Percentiles rank a stretch among this genome's conserved stretches.
phyloP scores from a whole-genome alignment of 116 monocot species.

The Cymodocea nodosa region DNA sequence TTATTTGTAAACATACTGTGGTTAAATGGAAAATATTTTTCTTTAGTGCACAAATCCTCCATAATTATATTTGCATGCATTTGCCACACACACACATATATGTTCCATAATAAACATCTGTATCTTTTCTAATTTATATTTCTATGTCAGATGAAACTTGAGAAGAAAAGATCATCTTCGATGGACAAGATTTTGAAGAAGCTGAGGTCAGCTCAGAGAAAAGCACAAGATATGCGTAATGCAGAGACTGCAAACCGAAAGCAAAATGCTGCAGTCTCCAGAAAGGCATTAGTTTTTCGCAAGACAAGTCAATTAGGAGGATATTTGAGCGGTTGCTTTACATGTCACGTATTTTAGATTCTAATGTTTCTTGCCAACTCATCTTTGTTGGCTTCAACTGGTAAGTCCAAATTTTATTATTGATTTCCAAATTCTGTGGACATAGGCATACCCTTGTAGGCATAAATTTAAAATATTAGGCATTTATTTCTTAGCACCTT shows the following conservation, averaged over 20 bases:
- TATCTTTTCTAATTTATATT: neutral
- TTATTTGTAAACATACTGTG: too few relatives aligned
- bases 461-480: too few relatives aligned
- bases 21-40: too few relatives aligned
- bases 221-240: slow-evolving; percentile 63
- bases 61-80: too few relatives aligned
- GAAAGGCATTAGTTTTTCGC: slow-evolving; percentile 24
- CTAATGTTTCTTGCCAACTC: neutral
- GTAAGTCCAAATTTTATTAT: neutral
- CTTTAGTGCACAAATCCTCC: too few relatives aligned
- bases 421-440: neutral
- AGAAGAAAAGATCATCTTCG: slow-evolving; percentile 60
- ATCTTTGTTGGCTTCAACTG: slow-evolving; percentile 1
- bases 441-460: too few relatives aligned
- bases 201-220: slow-evolving; percentile 48
- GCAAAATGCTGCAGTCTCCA: slow-evolving; percentile 21
- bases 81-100: neutral
- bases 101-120: neutral
- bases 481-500: too few relatives aligned
- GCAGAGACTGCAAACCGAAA: slow-evolving; percentile 22
- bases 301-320: slow-evolving; percentile 28
- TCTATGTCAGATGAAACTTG: slow-evolving; percentile 56
- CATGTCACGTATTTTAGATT: slow-evolving; percentile 32
- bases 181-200: slow-evolving; percentile 61
- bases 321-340: slow-evolving; percentile 70